These are phyloP conservation scores for Farysia itapuensis DNA, from an alignment of 1,284 basidiomycete genomes.

Conservation along the genomic window DNA sequence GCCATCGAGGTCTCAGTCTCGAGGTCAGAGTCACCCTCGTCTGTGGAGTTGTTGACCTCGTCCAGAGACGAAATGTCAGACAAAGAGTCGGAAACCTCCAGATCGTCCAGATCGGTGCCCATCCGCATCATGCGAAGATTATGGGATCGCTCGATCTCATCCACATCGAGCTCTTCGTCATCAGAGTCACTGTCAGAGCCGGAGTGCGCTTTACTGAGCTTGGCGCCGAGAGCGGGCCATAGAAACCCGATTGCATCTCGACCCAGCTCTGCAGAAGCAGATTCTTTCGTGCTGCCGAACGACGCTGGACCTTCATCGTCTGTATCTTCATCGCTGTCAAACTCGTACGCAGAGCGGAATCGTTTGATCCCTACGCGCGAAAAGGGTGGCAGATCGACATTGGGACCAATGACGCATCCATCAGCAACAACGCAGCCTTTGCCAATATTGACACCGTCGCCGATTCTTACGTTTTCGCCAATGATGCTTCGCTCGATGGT, in stretches of 20 bases:
- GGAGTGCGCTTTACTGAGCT: slow-evolving; percentile 13
- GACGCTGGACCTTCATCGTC: slow-evolving; percentile 12
- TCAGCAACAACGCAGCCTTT: slow-evolving; percentile 60
- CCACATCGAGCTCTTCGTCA: slow-evolving; percentile 23
- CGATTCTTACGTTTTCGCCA: slow-evolving; percentile 73
- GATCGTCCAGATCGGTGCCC: slow-evolving; percentile 25
- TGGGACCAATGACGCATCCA: slow-evolving; percentile 55
- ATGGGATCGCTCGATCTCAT: slow-evolving; percentile 39
- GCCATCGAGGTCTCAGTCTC: slow-evolving; percentile 16
- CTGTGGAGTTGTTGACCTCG: slow-evolving; percentile 26
- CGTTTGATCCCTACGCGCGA: slow-evolving; percentile 68
- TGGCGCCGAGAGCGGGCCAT: slow-evolving; percentile 46
- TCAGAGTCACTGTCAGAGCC: slow-evolving; percentile 11
- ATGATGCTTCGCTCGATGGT: slow-evolving; percentile 68
- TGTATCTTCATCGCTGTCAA: slow-evolving; percentile 29
- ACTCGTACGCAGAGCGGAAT: slow-evolving; percentile 29
- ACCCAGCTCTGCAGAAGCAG: slow-evolving; percentile 26
- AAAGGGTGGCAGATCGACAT: slow-evolving; percentile 71
- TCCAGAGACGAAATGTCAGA: slow-evolving; percentile 51
- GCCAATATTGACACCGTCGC: slow-evolving; percentile 68
- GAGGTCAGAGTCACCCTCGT: slow-evolving; percentile 24
- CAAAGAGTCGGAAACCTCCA: slow-evolving; percentile 30
- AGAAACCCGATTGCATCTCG: slow-evolving; percentile 35
- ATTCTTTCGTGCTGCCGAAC: slow-evolving; percentile 7
- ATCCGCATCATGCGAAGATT: slow-evolving; percentile 42